Base-by-base conservation (phyloP, 768 basidiomycete genomes). In the Royoungia palumana region DNA sequence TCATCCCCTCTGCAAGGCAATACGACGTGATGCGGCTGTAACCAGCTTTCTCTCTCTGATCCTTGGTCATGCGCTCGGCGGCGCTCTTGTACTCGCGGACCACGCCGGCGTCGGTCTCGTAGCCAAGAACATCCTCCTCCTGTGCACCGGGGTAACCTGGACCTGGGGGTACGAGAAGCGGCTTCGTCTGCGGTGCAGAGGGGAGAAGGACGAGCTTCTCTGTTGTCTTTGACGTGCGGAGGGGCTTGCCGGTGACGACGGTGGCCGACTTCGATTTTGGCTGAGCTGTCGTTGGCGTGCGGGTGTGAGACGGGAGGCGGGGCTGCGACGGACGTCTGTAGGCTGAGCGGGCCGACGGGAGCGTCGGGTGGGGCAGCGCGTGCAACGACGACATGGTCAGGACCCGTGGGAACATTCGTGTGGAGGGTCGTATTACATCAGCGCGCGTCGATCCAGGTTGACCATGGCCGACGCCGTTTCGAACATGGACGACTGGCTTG, bases 181-280 rank as follows among this genome's bases (percentile, higher is more conserved):
- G 86, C 48, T 81, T 83, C 0, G 91, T 90, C 65, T 97, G 94
- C 1, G 92, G 90, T 22, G 83, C 92, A 34, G 90, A 90, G 0
- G 94, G 94, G 7, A 97, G 78, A 16, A 90, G 76, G 13, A 97
- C 93, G 49, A 94, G 87, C 61, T 89, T 90, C 58, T 94, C 91
- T 1, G 85, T 87, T 0, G 88, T 93, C 71, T 96, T 97, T 13
- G 90, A 91, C 1, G 90, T 87, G 35, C 94, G 79, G 55, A 87
- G 83, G 1, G 77, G 72, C 61, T 86, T 87, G 1, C 65, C 62
- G 2, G 55, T 55, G 44, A 22, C 61, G 39, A 34, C 64, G 47
- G 54, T 22, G 0, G 46, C 46, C 10, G 55, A 49, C 10, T 62
- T 62, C 11, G 55, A 50, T 10, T 63, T 62, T 2, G 7, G 47